Conservation (phyloP, 495 filamentous ascomycete genomes). For the Talaromyces wortmannii region DNA sequence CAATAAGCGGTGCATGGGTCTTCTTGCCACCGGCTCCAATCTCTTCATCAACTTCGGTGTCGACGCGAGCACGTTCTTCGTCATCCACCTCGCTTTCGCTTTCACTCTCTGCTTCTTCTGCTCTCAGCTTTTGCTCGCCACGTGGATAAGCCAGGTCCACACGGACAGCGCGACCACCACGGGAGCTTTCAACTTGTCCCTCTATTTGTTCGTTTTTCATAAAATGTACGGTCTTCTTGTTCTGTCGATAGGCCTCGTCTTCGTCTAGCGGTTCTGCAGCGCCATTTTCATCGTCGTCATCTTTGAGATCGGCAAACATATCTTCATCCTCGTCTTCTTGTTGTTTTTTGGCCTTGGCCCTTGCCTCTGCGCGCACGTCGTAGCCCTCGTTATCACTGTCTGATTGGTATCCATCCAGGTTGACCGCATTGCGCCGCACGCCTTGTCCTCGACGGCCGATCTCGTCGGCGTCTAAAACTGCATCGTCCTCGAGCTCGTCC, state of each 20-base stretch:
- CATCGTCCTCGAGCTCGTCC: constrained; percentile 69
- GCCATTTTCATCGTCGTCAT: constrained; percentile 50
- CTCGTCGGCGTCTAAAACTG: constrained; percentile 82
- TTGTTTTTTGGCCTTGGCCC: constrained; percentile 43
- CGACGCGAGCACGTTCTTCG: constrained; percentile 61
- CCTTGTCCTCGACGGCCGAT: constrained; percentile 74
- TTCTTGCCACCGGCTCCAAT: constrained; percentile 85
- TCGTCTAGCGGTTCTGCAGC: constrained; percentile 35
- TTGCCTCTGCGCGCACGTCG: constrained; percentile 56
- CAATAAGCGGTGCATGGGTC: constrained; percentile 89
- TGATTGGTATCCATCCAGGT: constrained; percentile 93
- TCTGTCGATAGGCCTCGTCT: constrained; percentile 45
- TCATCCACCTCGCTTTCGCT: constrained; percentile 67
- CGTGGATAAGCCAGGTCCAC: constrained; percentile 45
- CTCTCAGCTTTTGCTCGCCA: constrained; percentile 24
- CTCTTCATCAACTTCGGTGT: constrained; percentile 74
- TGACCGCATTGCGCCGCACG: constrained; percentile 84
- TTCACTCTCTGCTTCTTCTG: constrained; percentile 38
- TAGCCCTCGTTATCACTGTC: constrained; percentile 93
- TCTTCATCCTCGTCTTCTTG: constrained; percentile 56
- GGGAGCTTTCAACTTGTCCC: constrained; percentile 72
- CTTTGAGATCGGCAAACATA: constrained; percentile 81
- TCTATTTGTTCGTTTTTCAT: constrained; percentile 71
- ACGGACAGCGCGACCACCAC: constrained; percentile 61
- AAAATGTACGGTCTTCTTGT: constrained; percentile 75